Base-by-base conservation (phyloP, 108 stramenopile genomes). In the Nitzschia putrida region DNA sequence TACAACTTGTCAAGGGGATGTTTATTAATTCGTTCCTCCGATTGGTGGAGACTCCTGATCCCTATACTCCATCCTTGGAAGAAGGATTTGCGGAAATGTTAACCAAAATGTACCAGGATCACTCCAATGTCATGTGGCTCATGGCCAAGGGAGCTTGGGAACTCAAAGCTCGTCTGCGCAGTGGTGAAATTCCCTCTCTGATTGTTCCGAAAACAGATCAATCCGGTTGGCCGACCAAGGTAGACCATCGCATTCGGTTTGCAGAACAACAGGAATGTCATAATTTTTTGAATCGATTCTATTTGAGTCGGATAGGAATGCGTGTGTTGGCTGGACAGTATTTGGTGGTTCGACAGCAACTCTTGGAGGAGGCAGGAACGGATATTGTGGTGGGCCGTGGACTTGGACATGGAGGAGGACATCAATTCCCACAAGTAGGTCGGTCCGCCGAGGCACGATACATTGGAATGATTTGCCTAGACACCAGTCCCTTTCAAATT, bases 281-380 rank as follows among this genome's bases (percentile, higher is more conserved):
- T 61, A 64, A 78, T 25, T 93, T 93, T 73, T 72, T 97, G 54
- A 91, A 97, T 82, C 79, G 84, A 23, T 97, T 97, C 79, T 97
- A 95, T 74, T 83, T 83, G 66, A 76, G 74, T 29, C 81, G 96
- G 0, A 90, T 97, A 40, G 84, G 83, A 23, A 96, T 97, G 49
- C 91, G 96, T 14, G 93, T 95, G 20, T 80, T 97, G 66, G 93
- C 93, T 50, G 95, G 94, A 50, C 89, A 93, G 57, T 88, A 88
- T 60, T 21, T 93, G 37, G 81, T 81, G 11, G 60, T 89, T 54
- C 81, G 85, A 23, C 47, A 77, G 44, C 79, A 78, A 24, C 71
- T 71, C 14, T 45, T 78, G 53, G n/a, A 45, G 26, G 55, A 71
- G 23, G 3, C 61, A 14, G 41, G 40, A 14, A 18, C n/a, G 18